Evolutionary conservation across 495 filamentous ascomycete genomes (phyloP).

Genomic region (Penicillium canariense): DNA sequence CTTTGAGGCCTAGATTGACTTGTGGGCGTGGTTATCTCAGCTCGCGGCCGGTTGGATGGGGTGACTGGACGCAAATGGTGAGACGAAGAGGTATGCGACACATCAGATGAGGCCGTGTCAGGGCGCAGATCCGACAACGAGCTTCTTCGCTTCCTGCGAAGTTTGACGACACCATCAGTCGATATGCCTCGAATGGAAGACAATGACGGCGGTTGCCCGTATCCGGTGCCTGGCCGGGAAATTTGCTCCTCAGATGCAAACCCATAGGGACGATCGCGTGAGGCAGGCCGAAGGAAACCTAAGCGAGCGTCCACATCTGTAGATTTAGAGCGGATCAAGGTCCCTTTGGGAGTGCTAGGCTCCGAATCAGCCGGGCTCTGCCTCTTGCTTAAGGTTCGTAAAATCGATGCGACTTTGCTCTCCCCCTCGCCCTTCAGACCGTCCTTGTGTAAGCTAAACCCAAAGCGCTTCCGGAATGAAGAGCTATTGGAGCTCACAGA

Average conservation of each 20-base stretch:
- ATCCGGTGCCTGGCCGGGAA: conserved; percentile 47
- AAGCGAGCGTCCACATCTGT: conserved; percentile 66
- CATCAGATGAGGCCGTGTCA: conserved; percentile 46
- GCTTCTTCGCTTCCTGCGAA: conserved; percentile 79
- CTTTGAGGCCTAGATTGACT: conserved; percentile 34
- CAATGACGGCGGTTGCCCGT: conserved; percentile 39
- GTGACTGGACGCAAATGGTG: conserved; percentile 37
- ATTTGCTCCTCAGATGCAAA: conserved; percentile 42
- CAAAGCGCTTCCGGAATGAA: conserved; percentile 79
- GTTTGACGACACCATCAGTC: conserved; percentile 38
- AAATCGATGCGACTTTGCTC: conserved; percentile 70
- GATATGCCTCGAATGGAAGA: conserved; percentile 37
- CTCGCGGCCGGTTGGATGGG: conserved; percentile 30
- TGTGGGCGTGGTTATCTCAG: conserved; percentile 33
- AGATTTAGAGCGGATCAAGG: conserved; percentile 73
- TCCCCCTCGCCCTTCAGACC: conserved; percentile 68
- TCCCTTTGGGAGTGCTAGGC: conserved; percentile 58
- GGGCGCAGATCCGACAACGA: conserved; percentile 85
- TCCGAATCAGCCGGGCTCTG: conserved; percentile 56
- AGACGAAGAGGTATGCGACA: conserved; percentile 35
- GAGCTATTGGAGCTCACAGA: conserved; percentile 73
- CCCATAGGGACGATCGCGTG: conserved; percentile 60
- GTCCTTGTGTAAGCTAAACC: conserved; percentile 72
- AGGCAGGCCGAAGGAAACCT: conserved; percentile 57
- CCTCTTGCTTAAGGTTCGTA: conserved; percentile 87